Conservation (phyloP, 73 alveolate genomes). For the Halteria grandinella region DNA sequence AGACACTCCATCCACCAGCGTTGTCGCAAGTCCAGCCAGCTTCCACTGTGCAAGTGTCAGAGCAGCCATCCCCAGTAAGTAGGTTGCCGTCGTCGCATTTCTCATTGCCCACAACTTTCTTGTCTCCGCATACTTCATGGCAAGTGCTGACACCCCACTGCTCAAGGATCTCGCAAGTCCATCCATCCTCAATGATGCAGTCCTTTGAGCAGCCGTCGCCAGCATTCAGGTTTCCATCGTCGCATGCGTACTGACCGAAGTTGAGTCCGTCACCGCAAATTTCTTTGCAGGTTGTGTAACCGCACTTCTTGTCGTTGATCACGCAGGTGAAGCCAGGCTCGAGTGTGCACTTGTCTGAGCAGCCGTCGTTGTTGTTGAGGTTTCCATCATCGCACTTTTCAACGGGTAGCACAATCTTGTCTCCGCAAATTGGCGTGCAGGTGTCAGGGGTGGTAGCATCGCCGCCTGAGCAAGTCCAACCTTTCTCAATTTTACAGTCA, state of each 20-base stretch:
- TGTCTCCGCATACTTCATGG: conserved; percentile 56
- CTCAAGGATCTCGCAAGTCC: conserved; percentile 33
- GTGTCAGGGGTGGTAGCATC: conserved; percentile 12
- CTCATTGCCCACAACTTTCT: conserved; percentile 36
- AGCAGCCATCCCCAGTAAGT: conserved; percentile 53
- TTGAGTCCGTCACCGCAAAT: no score
- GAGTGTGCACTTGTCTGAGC: no score
- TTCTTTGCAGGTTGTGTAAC: no score
- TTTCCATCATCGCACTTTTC: conserved; percentile 40
- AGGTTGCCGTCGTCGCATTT: conserved; percentile 65
- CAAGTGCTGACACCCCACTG: conserved; percentile 25
- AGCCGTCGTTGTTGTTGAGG: no score
- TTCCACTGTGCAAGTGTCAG: conserved; percentile 42
- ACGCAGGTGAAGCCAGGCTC: no score
- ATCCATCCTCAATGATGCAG: conserved; percentile 28
- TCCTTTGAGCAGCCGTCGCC: no score
- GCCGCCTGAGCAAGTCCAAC: conserved; percentile 54
- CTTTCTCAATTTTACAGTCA: conserved; percentile 28
- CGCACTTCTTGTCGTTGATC: no score
- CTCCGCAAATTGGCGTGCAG: conserved; percentile 10
- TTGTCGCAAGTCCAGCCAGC: conserved; percentile 1
- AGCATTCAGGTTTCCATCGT: no score
- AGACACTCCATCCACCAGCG: no score
- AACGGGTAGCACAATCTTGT: not conserved
- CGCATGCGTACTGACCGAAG: no score